These are phyloP conservation scores for Hymenoscyphus repandus DNA, from an alignment of 2,329 filamentous ascomycete genomes.

Conservation along the genomic window DNA sequence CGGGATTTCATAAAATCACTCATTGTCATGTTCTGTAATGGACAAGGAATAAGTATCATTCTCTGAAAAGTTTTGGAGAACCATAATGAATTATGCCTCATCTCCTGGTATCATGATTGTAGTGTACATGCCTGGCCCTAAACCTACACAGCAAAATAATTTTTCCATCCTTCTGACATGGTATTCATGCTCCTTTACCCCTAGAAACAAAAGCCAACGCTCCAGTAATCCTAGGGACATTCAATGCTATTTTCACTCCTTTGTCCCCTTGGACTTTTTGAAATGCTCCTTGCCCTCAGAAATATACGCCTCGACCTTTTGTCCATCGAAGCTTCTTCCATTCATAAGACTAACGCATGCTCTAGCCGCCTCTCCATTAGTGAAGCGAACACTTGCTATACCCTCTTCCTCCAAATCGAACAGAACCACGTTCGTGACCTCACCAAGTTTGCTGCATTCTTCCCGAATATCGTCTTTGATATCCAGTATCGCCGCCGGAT, in stretches of 20 bases:
- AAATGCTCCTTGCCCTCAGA: slow-evolving; percentile 69
- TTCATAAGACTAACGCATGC: slow-evolving; percentile 72
- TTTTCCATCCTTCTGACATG: neutral
- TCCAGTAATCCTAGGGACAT: too few relatives aligned
- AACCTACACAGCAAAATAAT: too few relatives aligned
- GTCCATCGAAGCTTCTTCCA: slow-evolving; percentile 72
- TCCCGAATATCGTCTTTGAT: slow-evolving; percentile 94
- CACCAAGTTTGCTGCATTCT: slow-evolving; percentile 79
- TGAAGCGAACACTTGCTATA: slow-evolving; percentile 79
- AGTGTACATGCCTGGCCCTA: too few relatives aligned
- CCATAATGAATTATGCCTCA: too few relatives aligned
- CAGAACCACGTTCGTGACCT: slow-evolving; percentile 84
- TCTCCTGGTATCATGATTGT: too few relatives aligned
- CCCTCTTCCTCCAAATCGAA: slow-evolving; percentile 84
- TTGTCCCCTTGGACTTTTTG: slow-evolving; percentile 58
- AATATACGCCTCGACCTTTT: slow-evolving; percentile 65
- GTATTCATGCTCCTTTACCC: neutral
- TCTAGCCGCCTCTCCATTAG: slow-evolving; percentile 61
- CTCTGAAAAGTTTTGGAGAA: too few relatives aligned
- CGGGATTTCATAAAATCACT: too few relatives aligned
- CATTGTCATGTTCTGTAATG: too few relatives aligned
- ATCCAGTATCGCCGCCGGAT: slow-evolving; percentile 75
- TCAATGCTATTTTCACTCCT: slow-evolving; percentile 21
- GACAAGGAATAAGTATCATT: too few relatives aligned
- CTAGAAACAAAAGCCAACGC: neutral